Evolutionary conservation across 2,329 filamentous ascomycete genomes (phyloP), one percentile per base, ranked within the genome.

Genomic region (Zymoseptoria tritici): DNA sequence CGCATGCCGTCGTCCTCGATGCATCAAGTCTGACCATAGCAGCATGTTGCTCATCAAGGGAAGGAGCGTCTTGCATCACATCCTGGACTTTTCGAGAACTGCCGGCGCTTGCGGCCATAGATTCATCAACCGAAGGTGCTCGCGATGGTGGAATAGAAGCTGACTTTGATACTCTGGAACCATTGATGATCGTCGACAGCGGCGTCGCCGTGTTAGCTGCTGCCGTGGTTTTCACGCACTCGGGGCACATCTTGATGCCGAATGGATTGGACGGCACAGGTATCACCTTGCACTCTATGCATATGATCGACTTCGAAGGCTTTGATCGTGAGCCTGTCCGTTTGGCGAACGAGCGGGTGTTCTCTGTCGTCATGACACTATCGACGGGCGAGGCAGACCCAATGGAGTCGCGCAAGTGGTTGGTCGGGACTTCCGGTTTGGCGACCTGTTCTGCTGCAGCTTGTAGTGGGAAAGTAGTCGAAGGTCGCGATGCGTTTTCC

Each of bases 311-410:
- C 36, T 46, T 46, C 16, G 36, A 46, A 7, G 36, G 36, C 7
- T 16, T 46, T 2, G 36, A 16, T 46, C 36, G 36, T 13, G 36
- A 46, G 16, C 13, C 36, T 46, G 36, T 46, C 13, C 36, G 36
- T n/a, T 46, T 46, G 36, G 36, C 36, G 36, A 46, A 46, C 5
- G 36, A 46, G 36, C 36, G 36, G 36, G 5, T n/a, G 11, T 46
- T 13, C 36, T 46, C 36, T n/a, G 36, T n/a, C 36, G 36, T 46
- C 36, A 46, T 46, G n/a, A 64, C 56, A 52, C 62, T 59, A 49
- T 63, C 59, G 29, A 58, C 57, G 13, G 61, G 59, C 7, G 63
- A 60, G n/a, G 53, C 60, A 24, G 60, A 55, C 42, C 22, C 36
- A 13, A 51, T 57, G 20, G n/a, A 13, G 8, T 29, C 19, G n/a